Conservation (phyloP, 306 rosid genomes). For the Psophocarpus tetragonolobus region DNA sequence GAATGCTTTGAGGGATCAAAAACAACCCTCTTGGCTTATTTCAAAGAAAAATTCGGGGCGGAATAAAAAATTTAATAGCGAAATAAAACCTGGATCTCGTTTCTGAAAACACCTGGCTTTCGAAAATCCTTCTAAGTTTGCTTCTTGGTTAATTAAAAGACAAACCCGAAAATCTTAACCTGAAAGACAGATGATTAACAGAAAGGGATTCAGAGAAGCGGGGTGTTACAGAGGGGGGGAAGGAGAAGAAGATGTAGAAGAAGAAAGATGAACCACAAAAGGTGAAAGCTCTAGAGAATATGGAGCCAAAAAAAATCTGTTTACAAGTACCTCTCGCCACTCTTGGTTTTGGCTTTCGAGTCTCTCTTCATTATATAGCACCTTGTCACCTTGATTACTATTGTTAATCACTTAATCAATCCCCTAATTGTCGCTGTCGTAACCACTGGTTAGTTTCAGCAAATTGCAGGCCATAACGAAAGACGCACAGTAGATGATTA, state of each 20-base stretch:
- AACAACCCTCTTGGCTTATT: neutral
- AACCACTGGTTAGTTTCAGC: conserved; percentile 30
- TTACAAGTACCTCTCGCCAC: conserved; percentile 56
- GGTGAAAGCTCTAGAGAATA: conserved; percentile 4
- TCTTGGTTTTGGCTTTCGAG: conserved; percentile 41
- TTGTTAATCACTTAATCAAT: conserved; percentile 28
- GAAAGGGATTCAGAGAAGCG: conserved; percentile 99
- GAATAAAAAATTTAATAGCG: neutral
- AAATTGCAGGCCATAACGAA: conserved; percentile 38
- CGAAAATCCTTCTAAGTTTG: conserved; percentile 77
- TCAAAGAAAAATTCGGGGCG: neutral
- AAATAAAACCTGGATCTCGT: conserved; percentile 78
- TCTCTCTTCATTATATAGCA: conserved; percentile 43
- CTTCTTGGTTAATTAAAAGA: conserved; percentile 48
- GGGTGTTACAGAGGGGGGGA: conserved; percentile 67
- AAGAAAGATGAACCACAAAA: neutral
- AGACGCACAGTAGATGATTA: neutral
- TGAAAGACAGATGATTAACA: conserved; percentile 99
- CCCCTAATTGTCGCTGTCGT: conserved; percentile 33
- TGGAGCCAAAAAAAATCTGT: neutral
- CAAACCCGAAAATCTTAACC: conserved; percentile 82
- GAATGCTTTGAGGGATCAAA: conserved; percentile 54
- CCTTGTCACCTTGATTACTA: neutral
- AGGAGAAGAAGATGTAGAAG: neutral
- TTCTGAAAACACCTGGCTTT: conserved; percentile 99